phyloP scores from a whole-genome alignment of 2,329 filamentous ascomycete genomes.

The Epichloe baconii region DNA sequence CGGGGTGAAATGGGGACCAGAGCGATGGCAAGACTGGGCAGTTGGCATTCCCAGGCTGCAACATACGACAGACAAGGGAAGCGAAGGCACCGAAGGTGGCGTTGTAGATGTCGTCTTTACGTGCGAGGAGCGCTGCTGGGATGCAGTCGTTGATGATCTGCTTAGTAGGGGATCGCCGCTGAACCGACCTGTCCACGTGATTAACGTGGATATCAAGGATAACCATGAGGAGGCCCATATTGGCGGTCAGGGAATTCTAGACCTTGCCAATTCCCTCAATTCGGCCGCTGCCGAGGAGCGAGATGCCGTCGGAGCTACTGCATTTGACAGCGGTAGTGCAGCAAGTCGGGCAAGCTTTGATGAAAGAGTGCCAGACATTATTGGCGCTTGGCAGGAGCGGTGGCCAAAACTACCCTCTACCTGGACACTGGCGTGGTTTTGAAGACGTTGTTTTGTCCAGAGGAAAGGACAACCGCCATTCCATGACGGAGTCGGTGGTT shows the following conservation, averaged over 20 bases:
- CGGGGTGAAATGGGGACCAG: slow-evolving; percentile 85
- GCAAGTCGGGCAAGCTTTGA: slow-evolving; percentile 69
- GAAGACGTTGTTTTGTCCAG: slow-evolving; percentile 12
- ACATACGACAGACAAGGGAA: slow-evolving; percentile 63
- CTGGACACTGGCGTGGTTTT: slow-evolving; percentile 96
- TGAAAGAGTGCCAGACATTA: slow-evolving; percentile 80
- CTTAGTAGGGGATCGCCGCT: slow-evolving; percentile 73
- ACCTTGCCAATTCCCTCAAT: slow-evolving; percentile 78
- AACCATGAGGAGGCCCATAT: slow-evolving; percentile 94
- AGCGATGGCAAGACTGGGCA: slow-evolving; percentile 96
- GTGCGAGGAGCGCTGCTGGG: slow-evolving; percentile 96
- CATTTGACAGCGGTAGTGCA: slow-evolving; percentile 57
- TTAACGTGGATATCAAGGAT: slow-evolving; percentile 97
- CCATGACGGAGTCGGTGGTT: no score
- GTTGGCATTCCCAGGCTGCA: slow-evolving; percentile 73
- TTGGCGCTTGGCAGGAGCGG: slow-evolving; percentile 86
- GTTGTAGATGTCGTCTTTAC: slow-evolving; percentile 92
- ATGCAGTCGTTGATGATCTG: slow-evolving; percentile 89
- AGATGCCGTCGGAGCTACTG: slow-evolving; percentile 45
- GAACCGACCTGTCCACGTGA: slow-evolving; percentile 89
- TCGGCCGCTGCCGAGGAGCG: slow-evolving; percentile 67
- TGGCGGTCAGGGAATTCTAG: slow-evolving; percentile 81
- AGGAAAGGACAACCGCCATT: neutral
- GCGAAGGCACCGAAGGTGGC: slow-evolving; percentile 70
- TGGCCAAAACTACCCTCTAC: slow-evolving; percentile 85